Evolutionary conservation across 768 basidiomycete genomes (phyloP).

Genomic region (Serendipita indica): DNA sequence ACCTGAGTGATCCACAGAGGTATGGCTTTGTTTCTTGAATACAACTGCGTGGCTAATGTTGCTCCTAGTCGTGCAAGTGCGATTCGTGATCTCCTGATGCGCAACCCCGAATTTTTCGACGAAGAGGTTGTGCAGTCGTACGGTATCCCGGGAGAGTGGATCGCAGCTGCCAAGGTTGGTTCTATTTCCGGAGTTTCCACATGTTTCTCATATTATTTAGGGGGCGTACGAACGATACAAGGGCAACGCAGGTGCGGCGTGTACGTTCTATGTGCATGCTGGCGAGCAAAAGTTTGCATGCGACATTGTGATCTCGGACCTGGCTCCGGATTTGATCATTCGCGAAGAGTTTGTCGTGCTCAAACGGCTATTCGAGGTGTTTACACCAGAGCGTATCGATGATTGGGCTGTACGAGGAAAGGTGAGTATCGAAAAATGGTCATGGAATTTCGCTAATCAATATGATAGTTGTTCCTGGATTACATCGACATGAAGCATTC

Average conservation of each 20-base stretch:
- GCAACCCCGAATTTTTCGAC: conserved; percentile 25
- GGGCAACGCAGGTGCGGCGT: conserved; percentile 56
- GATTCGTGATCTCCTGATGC: conserved; percentile 62
- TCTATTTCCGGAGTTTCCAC: background rate
- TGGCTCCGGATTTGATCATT: conserved; percentile 79
- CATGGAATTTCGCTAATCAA: conserved; percentile 11
- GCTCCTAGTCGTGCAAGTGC: conserved; percentile 58
- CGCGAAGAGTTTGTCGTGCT: conserved; percentile 50
- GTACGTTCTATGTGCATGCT: conserved; percentile 59
- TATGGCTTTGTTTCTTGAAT: conserved; percentile 26
- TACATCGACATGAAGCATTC: conserved; percentile 24
- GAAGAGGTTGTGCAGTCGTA: conserved; percentile 23
- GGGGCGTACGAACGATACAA: conserved; percentile 48
- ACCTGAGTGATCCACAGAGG: conserved; percentile 71
- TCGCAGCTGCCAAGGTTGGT: conserved; percentile 74
- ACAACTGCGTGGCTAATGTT: conserved; percentile 9
- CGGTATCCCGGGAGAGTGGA: conserved; percentile 71
- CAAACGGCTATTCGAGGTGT: conserved; percentile 48
- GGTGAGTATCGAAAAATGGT: conserved; percentile 30
- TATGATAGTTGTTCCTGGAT: conserved; percentile 48
- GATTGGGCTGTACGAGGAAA: conserved; percentile 79
- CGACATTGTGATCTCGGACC: conserved; percentile 64
- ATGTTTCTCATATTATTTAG: conserved; percentile 25
- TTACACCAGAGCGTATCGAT: conserved; percentile 44
- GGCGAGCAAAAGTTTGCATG: conserved; percentile 62